A percentile compares a stretch with the other conserved stretches of the same genome.
These are phyloP conservation scores for Juncus effusus DNA, from an alignment of 176 grass and related monocot species.

Conservation along the genomic window DNA sequence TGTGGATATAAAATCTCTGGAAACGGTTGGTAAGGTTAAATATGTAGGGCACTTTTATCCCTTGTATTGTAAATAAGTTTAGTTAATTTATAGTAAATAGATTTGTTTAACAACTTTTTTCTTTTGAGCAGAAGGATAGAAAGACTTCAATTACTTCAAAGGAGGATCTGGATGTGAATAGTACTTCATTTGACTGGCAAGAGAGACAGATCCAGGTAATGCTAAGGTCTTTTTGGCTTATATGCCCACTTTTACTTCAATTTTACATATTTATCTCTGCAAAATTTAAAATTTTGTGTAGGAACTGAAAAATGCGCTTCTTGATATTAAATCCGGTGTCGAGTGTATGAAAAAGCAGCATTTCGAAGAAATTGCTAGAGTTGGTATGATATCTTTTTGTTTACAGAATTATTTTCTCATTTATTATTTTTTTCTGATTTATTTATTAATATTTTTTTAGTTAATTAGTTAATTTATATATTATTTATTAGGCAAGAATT, in stretches of 20 bases:
- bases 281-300: slow-evolving; percentile 23
- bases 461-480: slow-evolving; percentile 11
- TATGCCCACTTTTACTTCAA: not conserved
- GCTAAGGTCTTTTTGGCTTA: no score
- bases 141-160: not conserved
- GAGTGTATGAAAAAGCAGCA: slow-evolving; percentile 20
- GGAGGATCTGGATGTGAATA: not conserved
- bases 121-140: slow-evolving; percentile 6
- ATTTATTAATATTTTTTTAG: not conserved
- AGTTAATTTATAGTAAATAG: not conserved
- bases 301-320: slow-evolving; percentile 15
- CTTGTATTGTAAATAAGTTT: no score
- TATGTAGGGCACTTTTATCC: no score
- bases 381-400: slow-evolving; percentile 9
- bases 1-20: slow-evolving; percentile 12
- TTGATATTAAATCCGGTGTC: slow-evolving; percentile 11
- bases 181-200: slow-evolving; percentile 12
- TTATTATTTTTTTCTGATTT: slow-evolving; percentile 6
- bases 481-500: slow-evolving; percentile 26
- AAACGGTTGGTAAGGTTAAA: slow-evolving; percentile 27
- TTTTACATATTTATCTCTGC: not conserved
- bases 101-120: slow-evolving; percentile 7
- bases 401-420: not conserved
- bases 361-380: slow-evolving; percentile 21
- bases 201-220: slow-evolving; percentile 23